phyloP scores from a whole-genome alignment of 1,284 basidiomycete species.

The Earliella scabrosa region DNA sequence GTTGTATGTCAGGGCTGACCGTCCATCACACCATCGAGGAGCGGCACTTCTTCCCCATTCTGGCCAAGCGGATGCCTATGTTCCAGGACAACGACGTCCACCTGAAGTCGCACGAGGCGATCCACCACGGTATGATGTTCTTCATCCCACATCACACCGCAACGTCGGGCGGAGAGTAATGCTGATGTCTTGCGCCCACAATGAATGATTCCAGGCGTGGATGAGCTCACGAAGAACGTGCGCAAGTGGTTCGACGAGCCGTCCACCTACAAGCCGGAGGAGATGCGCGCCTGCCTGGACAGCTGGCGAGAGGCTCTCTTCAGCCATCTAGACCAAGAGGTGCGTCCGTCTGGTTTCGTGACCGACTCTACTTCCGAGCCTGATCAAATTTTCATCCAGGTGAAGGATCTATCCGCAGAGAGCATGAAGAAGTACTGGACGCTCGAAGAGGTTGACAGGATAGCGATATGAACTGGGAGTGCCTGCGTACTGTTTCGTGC shows the following conservation, averaged over 20 bases:
- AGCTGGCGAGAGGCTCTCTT: conserved; percentile 69
- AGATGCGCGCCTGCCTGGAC: conserved; percentile 65
- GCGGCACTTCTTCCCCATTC: conserved; percentile 63
- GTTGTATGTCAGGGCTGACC: conserved; percentile 48
- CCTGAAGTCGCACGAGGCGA: conserved; percentile 63
- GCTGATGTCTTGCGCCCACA: not conserved
- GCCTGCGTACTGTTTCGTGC: no score
- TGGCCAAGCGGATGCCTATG: conserved; percentile 64
- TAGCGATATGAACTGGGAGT: conserved; percentile 44
- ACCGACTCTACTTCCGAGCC: not conserved
- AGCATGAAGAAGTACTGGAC: conserved; percentile 72
- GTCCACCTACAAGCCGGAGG: conserved; percentile 55
- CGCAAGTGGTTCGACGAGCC: conserved; percentile 52
- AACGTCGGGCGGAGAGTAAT: no score
- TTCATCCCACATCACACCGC: not conserved
- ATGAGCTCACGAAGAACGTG: conserved; percentile 52
- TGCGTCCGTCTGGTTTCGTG: conserved; percentile 26
- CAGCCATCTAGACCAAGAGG: conserved; percentile 71
- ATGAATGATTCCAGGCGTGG: conserved; percentile 47
- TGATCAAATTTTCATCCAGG: no score
- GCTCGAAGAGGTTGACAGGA: conserved; percentile 57
- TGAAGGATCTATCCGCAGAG: conserved; percentile 59
- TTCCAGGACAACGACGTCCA: conserved; percentile 61
- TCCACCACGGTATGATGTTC: conserved; percentile 58
- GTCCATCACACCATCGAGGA: conserved; percentile 74